These are phyloP conservation scores for Neurospora sp. DNA, from an alignment of 495 filamentous ascomycete species.

Conservation along the genomic window DNA sequence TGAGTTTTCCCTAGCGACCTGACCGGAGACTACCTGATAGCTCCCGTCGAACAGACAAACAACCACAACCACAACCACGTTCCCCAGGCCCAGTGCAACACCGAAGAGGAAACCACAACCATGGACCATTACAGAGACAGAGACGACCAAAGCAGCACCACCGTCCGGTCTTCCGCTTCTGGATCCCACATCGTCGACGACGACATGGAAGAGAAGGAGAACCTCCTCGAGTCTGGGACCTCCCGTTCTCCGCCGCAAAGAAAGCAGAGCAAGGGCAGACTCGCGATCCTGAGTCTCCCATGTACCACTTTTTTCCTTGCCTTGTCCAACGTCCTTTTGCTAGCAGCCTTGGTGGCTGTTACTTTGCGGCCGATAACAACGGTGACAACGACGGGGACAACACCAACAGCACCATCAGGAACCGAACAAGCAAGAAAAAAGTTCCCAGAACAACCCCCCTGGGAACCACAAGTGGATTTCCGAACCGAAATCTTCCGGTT, in stretches of 20 bases:
- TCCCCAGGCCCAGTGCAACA: no score
- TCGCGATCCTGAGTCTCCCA: not conserved
- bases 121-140: constrained; percentile 3
- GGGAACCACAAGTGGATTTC: not conserved
- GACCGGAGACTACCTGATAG: no score
- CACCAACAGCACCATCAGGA: no score
- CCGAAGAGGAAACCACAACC: no score
- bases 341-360: not conserved
- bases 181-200: not conserved
- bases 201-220: not conserved
- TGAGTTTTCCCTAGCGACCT: no score
- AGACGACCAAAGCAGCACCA: constrained; percentile 1
- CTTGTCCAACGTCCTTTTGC: not conserved
- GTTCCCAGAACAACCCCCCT: not conserved
- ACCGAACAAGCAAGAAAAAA: no score
- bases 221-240: not conserved
- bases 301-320: not conserved
- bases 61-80: no score
- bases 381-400: no score
- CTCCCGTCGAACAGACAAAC: no score
- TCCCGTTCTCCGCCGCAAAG: not conserved
- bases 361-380: not conserved
- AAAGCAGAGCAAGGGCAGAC: not conserved
- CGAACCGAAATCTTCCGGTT: not conserved
- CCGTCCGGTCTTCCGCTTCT: not conserved